Evolutionary conservation across 176 grass and related monocot species (phyloP), one percentile per base, ranked within the genome.

Genomic region (Phoenix roebelenii): DNA sequence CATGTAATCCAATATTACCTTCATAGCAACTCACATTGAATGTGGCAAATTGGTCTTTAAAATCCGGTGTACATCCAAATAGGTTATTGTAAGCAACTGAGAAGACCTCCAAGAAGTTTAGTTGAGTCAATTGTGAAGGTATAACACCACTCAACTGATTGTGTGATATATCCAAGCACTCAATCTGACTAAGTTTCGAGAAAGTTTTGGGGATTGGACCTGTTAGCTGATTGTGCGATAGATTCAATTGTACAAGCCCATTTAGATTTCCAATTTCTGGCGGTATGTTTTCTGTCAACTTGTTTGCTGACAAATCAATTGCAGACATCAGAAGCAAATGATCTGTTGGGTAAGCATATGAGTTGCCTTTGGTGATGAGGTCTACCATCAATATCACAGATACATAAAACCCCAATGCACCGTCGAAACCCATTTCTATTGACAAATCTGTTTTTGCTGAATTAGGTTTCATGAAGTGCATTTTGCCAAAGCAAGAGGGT

Each of bases 91-190:
- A 59, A 0, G 78, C 78, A n/a, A 75, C 0, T 61, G 5, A 44
- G 35, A 44, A 44, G 35, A 44, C 35, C 35, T 44, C 35, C 35
- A 44, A 44, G 7, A 10, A 44, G 9, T 44, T 10, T 6, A 44
- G 35, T 44, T 44, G 10, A 1, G 1, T 2, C 9, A 39, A 39
- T 3, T 76, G 50, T 48, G n/a, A 9, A 0, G 73, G 73, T 62
- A 72, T 67, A 0, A 1, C 0, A 4, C 80, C 57, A 3, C 18
- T 67, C 2, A 82, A 3, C 7, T 59, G 7, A 3, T 82, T 77
- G 23, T 73, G 67, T 2, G 74, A 82, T 4, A 82, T 25, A 3
- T 82, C 74, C 23, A 77, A 62, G 15, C 62, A 68, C 66, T 72
- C 55, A 16, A 82, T 52, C 0, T 25, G 60, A 3, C 0, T 1